These are phyloP conservation scores for Xylaria bambusicola DNA, from an alignment of 495 filamentous ascomycete species.

Conservation along the genomic window DNA sequence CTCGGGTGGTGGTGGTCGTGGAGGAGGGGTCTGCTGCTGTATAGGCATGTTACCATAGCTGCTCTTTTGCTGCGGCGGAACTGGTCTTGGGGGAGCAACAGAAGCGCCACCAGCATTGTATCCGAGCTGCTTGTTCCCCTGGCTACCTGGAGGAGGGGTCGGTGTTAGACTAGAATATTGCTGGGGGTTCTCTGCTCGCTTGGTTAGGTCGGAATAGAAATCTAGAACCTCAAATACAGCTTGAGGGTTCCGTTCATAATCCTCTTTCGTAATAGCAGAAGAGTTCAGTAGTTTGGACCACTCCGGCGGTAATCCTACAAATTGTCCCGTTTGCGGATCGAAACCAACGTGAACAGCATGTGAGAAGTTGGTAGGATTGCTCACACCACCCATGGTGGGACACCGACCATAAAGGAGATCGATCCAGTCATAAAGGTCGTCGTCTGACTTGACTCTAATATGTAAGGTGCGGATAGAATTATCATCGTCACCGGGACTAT, in stretches of 20 bases:
- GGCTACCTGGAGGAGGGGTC: slow-evolving; percentile 59
- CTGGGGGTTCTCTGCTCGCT: slow-evolving; percentile 78
- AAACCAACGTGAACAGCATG: slow-evolving; percentile 98
- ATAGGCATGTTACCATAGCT: slow-evolving; percentile 41
- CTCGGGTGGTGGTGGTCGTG: slow-evolving; percentile 45
- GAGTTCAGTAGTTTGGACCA: slow-evolving; percentile 95
- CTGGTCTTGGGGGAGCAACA: slow-evolving; percentile 78
- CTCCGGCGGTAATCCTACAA: slow-evolving; percentile 89
- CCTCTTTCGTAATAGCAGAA: slow-evolving; percentile 95
- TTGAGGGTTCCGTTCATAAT: slow-evolving; percentile 97
- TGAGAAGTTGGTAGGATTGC: slow-evolving; percentile 95
- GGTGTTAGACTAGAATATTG: slow-evolving; percentile 72
- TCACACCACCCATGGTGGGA: slow-evolving; percentile 96
- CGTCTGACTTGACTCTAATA: slow-evolving; percentile 88
- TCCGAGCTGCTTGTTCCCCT: slow-evolving; percentile 67
- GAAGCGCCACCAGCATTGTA: slow-evolving; percentile 61
- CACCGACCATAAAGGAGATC: slow-evolving; percentile 95
- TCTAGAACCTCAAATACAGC: slow-evolving; percentile 96
- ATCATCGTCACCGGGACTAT: slow-evolving; percentile 67
- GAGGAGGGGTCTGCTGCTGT: slow-evolving; percentile 33
- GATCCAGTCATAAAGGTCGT: slow-evolving; percentile 97
- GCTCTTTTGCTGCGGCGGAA: slow-evolving; percentile 53
- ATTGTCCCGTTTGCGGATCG: slow-evolving; percentile 88
- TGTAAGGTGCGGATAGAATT: slow-evolving; percentile 76
- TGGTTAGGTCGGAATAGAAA: slow-evolving; percentile 95